phyloP scores from a whole-genome alignment of 345 rosid genomes.

The Linum usitatissimum region DNA sequence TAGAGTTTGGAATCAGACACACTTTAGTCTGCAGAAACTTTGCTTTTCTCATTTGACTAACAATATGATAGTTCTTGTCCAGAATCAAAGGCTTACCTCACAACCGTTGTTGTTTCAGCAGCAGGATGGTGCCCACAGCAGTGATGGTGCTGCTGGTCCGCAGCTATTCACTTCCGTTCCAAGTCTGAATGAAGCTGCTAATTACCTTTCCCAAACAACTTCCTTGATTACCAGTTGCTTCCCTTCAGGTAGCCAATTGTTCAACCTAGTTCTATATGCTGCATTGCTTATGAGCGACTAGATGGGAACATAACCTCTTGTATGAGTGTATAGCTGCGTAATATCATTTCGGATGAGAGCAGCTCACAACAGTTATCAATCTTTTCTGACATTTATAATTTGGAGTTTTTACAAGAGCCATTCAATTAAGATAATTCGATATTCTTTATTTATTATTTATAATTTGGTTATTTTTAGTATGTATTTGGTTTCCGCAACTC shows the following conservation, averaged over 20 bases:
- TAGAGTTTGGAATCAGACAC: neutral
- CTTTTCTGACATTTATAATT: neutral
- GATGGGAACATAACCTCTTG: neutral
- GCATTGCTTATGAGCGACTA: neutral
- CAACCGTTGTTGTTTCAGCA: constrained; percentile 1
- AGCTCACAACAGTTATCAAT: neutral
- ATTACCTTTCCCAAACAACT: constrained; percentile 48
- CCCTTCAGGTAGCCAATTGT: constrained; percentile 11
- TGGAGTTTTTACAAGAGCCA: neutral
- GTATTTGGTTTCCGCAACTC: neutral
- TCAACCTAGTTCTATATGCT: neutral
- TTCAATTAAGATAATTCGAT: neutral
- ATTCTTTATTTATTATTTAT: neutral
- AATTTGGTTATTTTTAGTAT: neutral
- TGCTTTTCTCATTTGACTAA: neutral
- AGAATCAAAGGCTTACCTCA: neutral
- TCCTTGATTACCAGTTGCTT: constrained; percentile 46
- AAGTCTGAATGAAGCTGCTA: constrained; percentile 43
- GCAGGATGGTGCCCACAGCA: constrained; percentile 18
- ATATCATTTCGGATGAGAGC: neutral
- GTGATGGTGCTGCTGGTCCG: constrained; percentile 22
- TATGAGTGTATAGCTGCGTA: neutral
- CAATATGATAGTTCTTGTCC: neutral
- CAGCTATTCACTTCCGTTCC: constrained; percentile 37
- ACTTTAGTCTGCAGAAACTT: neutral